These are phyloP conservation scores for Cucurbita pepo DNA, from an alignment of 306 rosid species.

Conservation along the genomic window DNA sequence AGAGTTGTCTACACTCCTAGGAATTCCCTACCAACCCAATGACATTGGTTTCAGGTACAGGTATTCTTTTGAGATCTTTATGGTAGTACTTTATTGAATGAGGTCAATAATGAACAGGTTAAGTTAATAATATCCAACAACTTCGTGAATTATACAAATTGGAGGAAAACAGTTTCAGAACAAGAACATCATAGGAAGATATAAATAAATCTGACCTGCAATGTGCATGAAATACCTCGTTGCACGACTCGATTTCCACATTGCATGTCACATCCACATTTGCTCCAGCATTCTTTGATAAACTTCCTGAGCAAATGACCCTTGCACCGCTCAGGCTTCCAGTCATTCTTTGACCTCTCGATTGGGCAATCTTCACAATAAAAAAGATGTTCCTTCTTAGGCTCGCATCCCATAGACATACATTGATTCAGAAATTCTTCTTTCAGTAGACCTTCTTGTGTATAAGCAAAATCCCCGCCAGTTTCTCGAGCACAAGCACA, in stretches of 20 bases:
- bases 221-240: conserved; percentile 58
- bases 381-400: conserved; percentile 28
- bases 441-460: conserved; percentile 43
- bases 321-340: conserved; percentile 43
- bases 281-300: conserved; percentile 93
- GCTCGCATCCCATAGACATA: conserved; percentile 30
- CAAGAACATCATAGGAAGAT: conserved; percentile 2
- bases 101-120: not conserved
- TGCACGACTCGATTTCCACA: conserved; percentile 93
- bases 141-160: not conserved
- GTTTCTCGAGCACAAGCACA: conserved; percentile 94
- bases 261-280: conserved; percentile 76
- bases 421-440: conserved; percentile 45
- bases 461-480: conserved; percentile 89
- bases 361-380: conserved; percentile 64
- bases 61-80: not conserved
- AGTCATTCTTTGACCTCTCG: conserved; percentile 44
- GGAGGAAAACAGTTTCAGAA: not conserved
- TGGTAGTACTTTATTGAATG: not conserved
- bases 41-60: not conserved
- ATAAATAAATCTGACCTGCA: conserved; percentile 49
- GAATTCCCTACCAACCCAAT: not conserved
- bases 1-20: not conserved
- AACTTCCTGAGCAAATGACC: conserved; percentile 68
- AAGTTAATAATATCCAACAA: not conserved